Base-by-base conservation (phyloP, 108 stramenopile species). In the Cyclotella atomus region DNA sequence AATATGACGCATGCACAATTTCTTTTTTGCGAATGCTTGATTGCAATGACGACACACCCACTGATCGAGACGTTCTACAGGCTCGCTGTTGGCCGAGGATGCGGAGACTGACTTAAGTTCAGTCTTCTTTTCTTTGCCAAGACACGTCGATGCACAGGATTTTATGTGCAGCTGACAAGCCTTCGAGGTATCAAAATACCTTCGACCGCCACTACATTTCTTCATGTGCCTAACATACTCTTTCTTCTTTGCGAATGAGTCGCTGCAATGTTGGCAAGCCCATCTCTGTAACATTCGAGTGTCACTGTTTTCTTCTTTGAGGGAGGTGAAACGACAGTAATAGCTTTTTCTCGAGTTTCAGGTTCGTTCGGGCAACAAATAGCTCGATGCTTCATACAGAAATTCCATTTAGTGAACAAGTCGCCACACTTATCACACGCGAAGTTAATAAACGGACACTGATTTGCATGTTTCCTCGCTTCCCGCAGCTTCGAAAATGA, bases 151-250 rank as follows among this genome's bases (percentile, higher is more conserved):
- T 41, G 38, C 38, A 41, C 12, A 12, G 12, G 9, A 9, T 41
- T 41, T 41, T 41, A 12, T 41, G 38, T 41, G 38, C 12, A 41
- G 12, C 38, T 41, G 38, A 12, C 38, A 41, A 6, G 6, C 38
- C 12, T 41, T 41, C 9, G 6, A 12, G 12, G 38, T 41, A 41
- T 9, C 38, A 41, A 41, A 41, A 9, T 41, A 12, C 12, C 9
- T 12, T 41, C 12, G 38, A 12, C 38, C 6, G 38, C 38, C 38
- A 41, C 38, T 41, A 15, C 67, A 68, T 21, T 55, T 21, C 30
- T 68, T 34, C 33, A 49, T 49, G 32, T 68, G 67, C 30, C 12
- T 35, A 24, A 55, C 8, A 34, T 53, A 68, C 33, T 28, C 47
- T 7, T 35, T 36, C 53, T 46, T 52, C 33, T 19, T 38, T 23